These are phyloP conservation scores for Rhodotorula kratochvilovae DNA, from an alignment of 768 basidiomycete genomes.

Conservation along the genomic window DNA sequence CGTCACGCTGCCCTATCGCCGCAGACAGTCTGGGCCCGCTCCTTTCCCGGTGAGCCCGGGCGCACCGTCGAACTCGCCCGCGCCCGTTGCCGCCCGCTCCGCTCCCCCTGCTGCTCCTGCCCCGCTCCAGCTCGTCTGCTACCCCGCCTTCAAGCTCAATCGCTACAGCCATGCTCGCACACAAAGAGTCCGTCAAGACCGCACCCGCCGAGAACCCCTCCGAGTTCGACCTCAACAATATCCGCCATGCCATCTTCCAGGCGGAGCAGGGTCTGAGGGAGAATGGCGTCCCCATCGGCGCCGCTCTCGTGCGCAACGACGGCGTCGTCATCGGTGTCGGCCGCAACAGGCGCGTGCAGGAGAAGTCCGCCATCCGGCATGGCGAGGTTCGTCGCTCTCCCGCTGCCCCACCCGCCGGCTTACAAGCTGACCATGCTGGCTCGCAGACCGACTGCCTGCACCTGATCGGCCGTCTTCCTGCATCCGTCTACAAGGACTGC, in stretches of 20 bases:
- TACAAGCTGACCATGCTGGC: not conserved
- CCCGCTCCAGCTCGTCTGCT: no score
- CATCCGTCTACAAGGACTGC: conserved; percentile 32
- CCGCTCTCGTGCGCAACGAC: conserved; percentile 50
- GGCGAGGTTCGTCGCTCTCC: conserved; percentile 49
- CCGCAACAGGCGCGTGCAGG: conserved; percentile 54
- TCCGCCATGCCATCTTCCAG: conserved; percentile 47
- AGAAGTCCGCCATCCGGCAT: conserved; percentile 52
- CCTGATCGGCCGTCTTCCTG: conserved; percentile 51
- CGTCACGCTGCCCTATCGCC: no score
- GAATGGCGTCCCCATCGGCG: conserved; percentile 64
- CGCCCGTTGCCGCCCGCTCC: not conserved
- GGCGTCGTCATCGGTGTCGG: conserved; percentile 51
- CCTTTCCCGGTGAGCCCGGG: no score
- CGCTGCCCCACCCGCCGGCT: not conserved
- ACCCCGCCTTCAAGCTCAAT: not conserved
- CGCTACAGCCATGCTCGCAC: conserved; percentile 16
- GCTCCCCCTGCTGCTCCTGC: not conserved
- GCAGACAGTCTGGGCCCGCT: no score
- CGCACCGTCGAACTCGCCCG: no score
- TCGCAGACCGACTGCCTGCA: conserved; percentile 52
- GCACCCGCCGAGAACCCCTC: conserved; percentile 25
- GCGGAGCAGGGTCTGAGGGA: conserved; percentile 55
- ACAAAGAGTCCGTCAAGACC: conserved; percentile 30
- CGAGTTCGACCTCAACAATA: conserved; percentile 37